Base-by-base conservation (phyloP, 345 rosid species). In the Lumnitzera racemosa region DNA sequence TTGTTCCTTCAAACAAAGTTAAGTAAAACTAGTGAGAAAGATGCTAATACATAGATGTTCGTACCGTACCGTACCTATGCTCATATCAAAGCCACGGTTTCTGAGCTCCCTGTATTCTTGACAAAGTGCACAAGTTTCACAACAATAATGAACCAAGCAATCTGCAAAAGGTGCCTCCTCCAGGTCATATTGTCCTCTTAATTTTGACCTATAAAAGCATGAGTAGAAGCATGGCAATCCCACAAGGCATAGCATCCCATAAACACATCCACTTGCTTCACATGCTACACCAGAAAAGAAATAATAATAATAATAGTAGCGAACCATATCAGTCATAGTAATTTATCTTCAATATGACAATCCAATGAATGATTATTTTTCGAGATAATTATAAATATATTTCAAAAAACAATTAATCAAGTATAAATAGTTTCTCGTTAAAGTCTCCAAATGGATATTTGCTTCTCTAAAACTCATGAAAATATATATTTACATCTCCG, bases 1-100 rank as follows among this genome's bases (percentile, higher is more conserved):
- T 20, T 0, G 20, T 20, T 20, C 20, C 20, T 20, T 20, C 20
- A 20, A 20, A 20, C 20, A 20, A 20, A 20, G 20, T 20, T 20
- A 20, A 20, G 20, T 20, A 20, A 52, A 15, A 52, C 25, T 12
- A 17, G 20, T 12, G 4, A 16, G 12, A 3, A 17, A 52, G 25
- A 12, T 5, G 53, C 9, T 11, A 2, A 23, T 6, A 12, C n/a
- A n/a, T n/a, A n/a, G n/a, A n/a, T n/a, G n/a, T n/a, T n/a, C n/a
- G n/a, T n/a, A n/a, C n/a, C n/a, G n/a, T 17, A 51, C 10, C 43
- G 43, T 63, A 73, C 85, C 82, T 9, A 81, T 81, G 3, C 80
- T 82, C 80, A 81, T 81, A 57, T 81, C 82, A 61, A 81, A 81
- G 31, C 80, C 78, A 27, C 76, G 78, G 56, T 73, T 70, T 65